Percentiles rank a stretch among this genome's conserved stretches.
phyloP scores from a whole-genome alignment of 257 asterid species.

The Paulownia fortunei region DNA sequence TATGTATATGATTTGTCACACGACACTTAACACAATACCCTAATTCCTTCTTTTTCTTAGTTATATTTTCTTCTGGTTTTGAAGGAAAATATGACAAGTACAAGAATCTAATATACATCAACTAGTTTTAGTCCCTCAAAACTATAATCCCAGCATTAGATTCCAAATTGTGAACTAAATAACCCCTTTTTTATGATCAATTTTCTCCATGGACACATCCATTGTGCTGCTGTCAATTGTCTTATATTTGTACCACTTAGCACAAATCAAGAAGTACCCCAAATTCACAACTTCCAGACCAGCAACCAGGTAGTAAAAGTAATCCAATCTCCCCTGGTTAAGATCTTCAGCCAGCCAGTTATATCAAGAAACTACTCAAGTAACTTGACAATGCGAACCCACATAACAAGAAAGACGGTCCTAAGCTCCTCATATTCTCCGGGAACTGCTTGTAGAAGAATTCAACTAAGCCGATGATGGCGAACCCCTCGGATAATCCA shows the following conservation, averaged over 20 bases:
- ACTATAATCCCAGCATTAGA: no score
- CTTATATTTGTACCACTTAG: conserved; percentile 45
- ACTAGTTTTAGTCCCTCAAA: no score
- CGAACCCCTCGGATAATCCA: conserved; percentile 40
- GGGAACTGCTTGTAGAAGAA: conserved; percentile 48
- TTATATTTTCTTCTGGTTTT: no score
- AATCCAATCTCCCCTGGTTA: conserved; percentile 46
- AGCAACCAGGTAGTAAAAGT: conserved; percentile 43
- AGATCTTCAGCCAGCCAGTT: conserved; percentile 49
- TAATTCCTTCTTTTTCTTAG: neutral
- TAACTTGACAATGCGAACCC: conserved; percentile 40
- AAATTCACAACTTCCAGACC: conserved; percentile 38
- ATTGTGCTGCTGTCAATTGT: neutral
- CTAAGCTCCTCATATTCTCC: conserved; percentile 50
- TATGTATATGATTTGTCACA: no score
- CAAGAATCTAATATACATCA: no score
- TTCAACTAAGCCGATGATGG: conserved; percentile 38
- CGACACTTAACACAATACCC: neutral
- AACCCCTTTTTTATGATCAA: conserved; percentile 7
- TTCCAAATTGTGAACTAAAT: neutral
- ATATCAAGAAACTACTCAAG: conserved; percentile 36
- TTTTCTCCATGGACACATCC: conserved; percentile 27
- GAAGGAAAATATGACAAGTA: neutral
- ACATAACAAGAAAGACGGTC: conserved; percentile 29
- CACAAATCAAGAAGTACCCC: conserved; percentile 40